These are phyloP conservation scores for Penicillium cataractarum DNA, from an alignment of 495 filamentous ascomycete species.

Conservation along the genomic window DNA sequence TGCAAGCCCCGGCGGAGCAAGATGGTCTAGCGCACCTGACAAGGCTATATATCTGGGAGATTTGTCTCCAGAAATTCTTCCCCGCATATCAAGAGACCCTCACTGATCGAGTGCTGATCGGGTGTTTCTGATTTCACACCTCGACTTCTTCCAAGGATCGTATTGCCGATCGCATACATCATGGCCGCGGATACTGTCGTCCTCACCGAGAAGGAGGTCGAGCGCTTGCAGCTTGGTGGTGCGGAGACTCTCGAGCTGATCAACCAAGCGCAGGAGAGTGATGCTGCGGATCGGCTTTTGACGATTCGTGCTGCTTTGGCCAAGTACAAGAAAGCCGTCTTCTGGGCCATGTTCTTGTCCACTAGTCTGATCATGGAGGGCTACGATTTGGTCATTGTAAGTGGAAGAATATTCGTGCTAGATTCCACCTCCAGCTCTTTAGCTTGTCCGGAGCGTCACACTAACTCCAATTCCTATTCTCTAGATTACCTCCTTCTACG, in stretches of 20 bases:
- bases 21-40: background rate
- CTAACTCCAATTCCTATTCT: background rate
- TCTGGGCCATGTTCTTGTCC: conserved; percentile 47
- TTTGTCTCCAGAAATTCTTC: background rate
- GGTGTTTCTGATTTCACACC: background rate
- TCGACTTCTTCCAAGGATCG: background rate
- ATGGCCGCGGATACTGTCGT: conserved; percentile 14
- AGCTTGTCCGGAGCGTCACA: no score
- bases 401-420: no score
- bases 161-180: background rate
- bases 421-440: no score
- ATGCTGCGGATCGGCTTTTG: conserved; percentile 19
- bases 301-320: conserved; percentile 16
- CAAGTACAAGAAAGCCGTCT: conserved; percentile 39
- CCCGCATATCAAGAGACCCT: background rate
- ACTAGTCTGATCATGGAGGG: conserved; percentile 50
- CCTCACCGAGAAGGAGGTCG: conserved; percentile 27
- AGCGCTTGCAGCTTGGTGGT: conserved; percentile 25
- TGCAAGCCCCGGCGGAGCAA: conserved; percentile 3
- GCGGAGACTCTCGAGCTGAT: conserved; percentile 27
- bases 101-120: background rate
- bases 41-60: background rate
- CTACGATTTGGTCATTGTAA: conserved; percentile 44
- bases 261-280: conserved; percentile 23
- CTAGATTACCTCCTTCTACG: conserved; percentile 37